Base-by-base conservation (phyloP, 805 yeast species). In the Candida nitratophila region DNA sequence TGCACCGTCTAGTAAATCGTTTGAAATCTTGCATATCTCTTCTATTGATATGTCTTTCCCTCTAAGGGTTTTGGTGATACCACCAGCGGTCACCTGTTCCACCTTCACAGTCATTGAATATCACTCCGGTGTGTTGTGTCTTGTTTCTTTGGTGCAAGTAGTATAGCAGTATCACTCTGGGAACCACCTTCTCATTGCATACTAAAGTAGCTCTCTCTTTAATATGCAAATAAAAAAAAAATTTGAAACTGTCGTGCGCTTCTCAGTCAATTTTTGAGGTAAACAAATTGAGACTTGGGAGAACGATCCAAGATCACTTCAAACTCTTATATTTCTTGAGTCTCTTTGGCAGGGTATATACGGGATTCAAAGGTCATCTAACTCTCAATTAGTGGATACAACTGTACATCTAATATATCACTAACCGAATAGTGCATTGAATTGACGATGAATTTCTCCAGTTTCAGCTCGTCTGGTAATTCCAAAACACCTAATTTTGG, bases 41-140 rank as follows among this genome's bases (percentile, higher is more conserved):
- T 59, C 58, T 0, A 76, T 58, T 1, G 70, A 26, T 1, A 71
- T 70, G 33, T 64, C 66, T 51, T 76, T 81, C 20, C 79, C 73
- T 49, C 91, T 70, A 26, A 84, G 66, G 51, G 66, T 68, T 54
- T 73, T 73, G 1, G 90, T 81, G 26, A 80, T 57, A 1, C 71
- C 68, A 49, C 77, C 84, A 0, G 77, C 72, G 5, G 72, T 17
- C 29, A 32, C 49, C 3, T 22, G 10, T 9, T 17, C 15, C 22
- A 34, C 10, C 6, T 19, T 15, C 15, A 9, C 12, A 34, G n/a
- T 14, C 37, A 34, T 34, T n/a, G 19, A 7, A 16, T 7, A n/a
- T n/a, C n/a, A n/a, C 12, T 6, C 10, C 16, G 11, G n/a, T 29
- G n/a, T 10, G 32, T 8, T 10, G 32, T 29, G n/a, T 29, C 14